Base-by-base conservation (phyloP, 768 basidiomycete species). In the Pleurotus platypus region DNA sequence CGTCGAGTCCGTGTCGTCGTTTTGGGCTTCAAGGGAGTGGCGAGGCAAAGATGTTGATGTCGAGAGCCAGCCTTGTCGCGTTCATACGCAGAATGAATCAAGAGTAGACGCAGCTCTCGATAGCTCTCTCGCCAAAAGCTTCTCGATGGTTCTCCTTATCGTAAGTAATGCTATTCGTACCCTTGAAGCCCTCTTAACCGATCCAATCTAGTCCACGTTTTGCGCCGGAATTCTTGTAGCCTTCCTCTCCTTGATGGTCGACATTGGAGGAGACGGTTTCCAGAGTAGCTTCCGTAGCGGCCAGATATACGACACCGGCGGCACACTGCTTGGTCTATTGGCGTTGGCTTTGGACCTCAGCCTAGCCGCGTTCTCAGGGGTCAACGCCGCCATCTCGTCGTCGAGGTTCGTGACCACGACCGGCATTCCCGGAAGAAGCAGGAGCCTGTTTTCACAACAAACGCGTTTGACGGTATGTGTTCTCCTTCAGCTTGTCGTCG, bases 141-240 rank as follows among this genome's bases (percentile, higher is more conserved):
- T 51, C 30, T 51, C 49, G 9, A 51, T 38, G 26, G 22, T 51
- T 2, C n/a, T 51, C 49, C 49, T 51, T 18, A 51, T 37, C n/a
- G 49, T 51, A 37, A 51, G 49, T 37, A 8, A 16, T 27, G 3
- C 30, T 2, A 11, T 27, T 30, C n/a, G 15, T 20, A 6, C 13
- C 35, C n/a, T 26, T 16, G 9, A 26, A 30, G 49, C n/a, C 38
- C 15, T 9, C 15, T 37, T 22, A 12, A 26, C 16, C 8, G 35
- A 37, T 18, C 18, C 13, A 18, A n/a, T 51, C 11, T 18, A 51
- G 49, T 51, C 49, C 12, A 51, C 49, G 5, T 51, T 51, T 16
- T 12, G 5, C 12, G 49, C 49, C 16, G 49, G 49, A 66, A 58
- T 72, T 67, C 20, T 57, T 62, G 26, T 72, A 68, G 6, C 76